Base-by-base conservation (phyloP, 768 basidiomycete genomes). In the Tephrocybe sp. region DNA sequence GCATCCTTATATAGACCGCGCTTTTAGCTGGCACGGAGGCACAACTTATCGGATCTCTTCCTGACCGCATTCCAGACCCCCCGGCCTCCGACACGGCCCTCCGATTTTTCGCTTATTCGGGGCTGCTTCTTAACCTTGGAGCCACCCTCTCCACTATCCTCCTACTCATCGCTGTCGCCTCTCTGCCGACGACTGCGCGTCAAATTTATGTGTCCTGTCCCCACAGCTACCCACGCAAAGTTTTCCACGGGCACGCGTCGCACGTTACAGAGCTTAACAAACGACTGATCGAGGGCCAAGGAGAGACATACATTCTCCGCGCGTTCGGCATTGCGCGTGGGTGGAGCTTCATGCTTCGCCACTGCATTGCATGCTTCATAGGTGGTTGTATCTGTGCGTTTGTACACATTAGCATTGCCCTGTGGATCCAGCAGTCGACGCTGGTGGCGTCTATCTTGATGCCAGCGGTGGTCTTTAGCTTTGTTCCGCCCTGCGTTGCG, bases 71-170 rank as follows among this genome's bases (percentile, higher is more conserved):
- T 11, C 30, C 11, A 5, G 19, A 46, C 32, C 27, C 51, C 5
- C 13, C 51, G 1, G 27, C 51, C n/a, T 41, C 59, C 1, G 43
- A 49, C 44, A 49, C 45, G 5, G 55, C 51, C 4, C 15, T 60
- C 24, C 54, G 57, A 4, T 58, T 58, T 46, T 60, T 60, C 34
- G 57, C 51, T 11, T 60, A 56, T 32, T 52, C 57, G 1, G 60
- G 55, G 11, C 57, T 60, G 5, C 44, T 58, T 28, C 55, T 60
- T 40, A 60, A 60, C 40, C 54, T 60, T 21, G 59, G 59, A 16
- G 56, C 59, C 1, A 60, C 57, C 2, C 50, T 60, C 27, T 60
- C 60, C 34, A 51, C 60, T 36, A 60, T 58, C 44, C 53, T 60
- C 35, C 51, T 60, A 4, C 60, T 60, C 49, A 54, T 60, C 35